phyloP scores from a whole-genome alignment of 345 rosid species.

The Eucalyptus cloeziana region DNA sequence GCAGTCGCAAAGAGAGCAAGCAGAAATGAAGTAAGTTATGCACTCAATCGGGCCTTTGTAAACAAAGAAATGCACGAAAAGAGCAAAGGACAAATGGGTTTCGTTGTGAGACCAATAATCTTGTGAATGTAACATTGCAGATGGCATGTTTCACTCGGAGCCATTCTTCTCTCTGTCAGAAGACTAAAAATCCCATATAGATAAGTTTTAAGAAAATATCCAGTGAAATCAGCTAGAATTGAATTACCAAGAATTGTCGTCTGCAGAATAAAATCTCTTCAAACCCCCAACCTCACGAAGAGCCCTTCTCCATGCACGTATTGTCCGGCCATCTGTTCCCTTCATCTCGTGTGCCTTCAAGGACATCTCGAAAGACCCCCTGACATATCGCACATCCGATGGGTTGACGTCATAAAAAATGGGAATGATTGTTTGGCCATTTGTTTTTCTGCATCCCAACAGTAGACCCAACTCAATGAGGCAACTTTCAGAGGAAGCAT shows the following conservation, averaged over 20 bases:
- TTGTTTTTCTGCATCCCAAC: neutral
- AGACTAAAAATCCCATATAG: neutral
- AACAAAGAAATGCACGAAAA: neutral
- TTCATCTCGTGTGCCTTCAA: neutral
- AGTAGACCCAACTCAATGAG: neutral
- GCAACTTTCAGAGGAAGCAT: neutral
- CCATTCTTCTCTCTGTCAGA: too few species aligned
- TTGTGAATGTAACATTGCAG: neutral
- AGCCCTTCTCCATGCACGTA: neutral
- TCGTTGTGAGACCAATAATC: neutral
- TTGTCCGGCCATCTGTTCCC: neutral
- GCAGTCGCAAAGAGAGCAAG: neutral
- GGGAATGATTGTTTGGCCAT: neutral
- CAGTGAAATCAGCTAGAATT: neutral
- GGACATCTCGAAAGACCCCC: neutral
- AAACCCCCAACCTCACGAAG: neutral
- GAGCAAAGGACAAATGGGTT: neutral
- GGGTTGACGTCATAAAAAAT: neutral
- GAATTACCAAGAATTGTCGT: neutral
- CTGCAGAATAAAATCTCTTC: neutral
- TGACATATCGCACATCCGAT: neutral
- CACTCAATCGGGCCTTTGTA: neutral
- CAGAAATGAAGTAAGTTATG: fast-evolving
- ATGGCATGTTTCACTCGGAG: too few species aligned
- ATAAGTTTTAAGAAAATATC: neutral